Conservation (phyloP, 805 yeast genomes). For the Metschnikowia similis region DNA sequence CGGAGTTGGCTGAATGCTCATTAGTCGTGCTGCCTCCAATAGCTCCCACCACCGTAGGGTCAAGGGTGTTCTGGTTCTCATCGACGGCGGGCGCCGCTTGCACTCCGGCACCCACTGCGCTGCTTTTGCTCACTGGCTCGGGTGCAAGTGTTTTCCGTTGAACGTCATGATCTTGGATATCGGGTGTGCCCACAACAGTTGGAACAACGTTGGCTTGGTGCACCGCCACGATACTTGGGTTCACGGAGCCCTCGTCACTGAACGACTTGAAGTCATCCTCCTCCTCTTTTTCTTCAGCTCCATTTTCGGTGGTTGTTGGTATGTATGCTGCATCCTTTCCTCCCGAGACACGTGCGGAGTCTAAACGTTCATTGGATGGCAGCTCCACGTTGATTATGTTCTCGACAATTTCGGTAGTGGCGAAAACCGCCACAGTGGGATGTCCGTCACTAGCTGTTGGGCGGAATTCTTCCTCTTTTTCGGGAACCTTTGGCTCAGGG, state of each 20-base stretch:
- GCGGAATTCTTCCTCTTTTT: neutral
- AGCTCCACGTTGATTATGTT: neutral
- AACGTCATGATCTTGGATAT: constrained; percentile 2
- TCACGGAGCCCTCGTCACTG: neutral
- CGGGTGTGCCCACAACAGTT: constrained; percentile 4
- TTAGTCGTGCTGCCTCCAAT: constrained; percentile 14
- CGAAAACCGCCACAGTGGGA: neutral
- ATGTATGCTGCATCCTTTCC: too few relatives aligned
- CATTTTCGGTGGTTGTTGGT: neutral
- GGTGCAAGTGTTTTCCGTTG: neutral
- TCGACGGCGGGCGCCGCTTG: neutral
- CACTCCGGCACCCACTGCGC: constrained; percentile 2
- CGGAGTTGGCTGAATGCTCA: constrained; percentile 3
- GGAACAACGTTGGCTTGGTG: constrained; percentile 7
- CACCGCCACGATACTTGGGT: constrained; percentile 5
- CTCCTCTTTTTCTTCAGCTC: neutral
- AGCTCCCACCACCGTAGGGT: constrained; percentile 15
- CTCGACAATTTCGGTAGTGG: constrained; percentile 1
- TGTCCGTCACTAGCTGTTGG: neutral
- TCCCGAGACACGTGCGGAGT: neutral
- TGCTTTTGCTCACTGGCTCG: neutral
- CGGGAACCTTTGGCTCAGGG: neutral
- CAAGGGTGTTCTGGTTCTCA: constrained; percentile 11
- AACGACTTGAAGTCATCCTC: neutral
- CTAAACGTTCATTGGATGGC: neutral